phyloP scores from a whole-genome alignment of 1,284 basidiomycete genomes.

The Cryptococcus sp. region DNA sequence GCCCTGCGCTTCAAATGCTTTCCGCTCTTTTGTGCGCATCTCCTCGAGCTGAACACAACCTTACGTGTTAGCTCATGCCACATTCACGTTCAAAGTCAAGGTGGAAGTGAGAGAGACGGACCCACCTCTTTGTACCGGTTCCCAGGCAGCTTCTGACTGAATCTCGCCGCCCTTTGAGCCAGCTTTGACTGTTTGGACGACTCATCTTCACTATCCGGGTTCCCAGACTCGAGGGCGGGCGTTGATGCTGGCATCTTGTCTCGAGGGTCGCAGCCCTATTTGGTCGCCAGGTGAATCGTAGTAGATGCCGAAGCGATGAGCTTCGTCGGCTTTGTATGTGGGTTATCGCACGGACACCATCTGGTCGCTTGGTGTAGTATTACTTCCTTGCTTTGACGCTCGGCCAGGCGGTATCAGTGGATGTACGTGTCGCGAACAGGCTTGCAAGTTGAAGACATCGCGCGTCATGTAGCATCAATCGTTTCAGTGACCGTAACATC shows the following conservation, averaged over 20 bases:
- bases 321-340: too few relatives aligned
- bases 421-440: too few relatives aligned
- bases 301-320: not conserved
- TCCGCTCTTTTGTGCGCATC: conserved; percentile 69
- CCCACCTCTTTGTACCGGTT: conserved; percentile 52
- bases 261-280: not conserved
- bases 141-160: conserved; percentile 48
- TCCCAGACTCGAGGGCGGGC: conserved; percentile 22
- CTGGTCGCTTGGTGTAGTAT: too few relatives aligned
- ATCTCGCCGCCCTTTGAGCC: conserved; percentile 48
- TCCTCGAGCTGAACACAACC: conserved; percentile 54
- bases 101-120: not conserved
- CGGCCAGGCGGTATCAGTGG: too few relatives aligned
- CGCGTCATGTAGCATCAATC: too few relatives aligned
- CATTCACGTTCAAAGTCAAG: not conserved
- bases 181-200: conserved; percentile 29
- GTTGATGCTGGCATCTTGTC: conserved; percentile 12
- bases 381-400: too few relatives aligned
- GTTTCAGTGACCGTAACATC: too few relatives aligned
- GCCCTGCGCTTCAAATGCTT: conserved; percentile 75
- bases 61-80: conserved; percentile 1
- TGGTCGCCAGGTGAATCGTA: not conserved
- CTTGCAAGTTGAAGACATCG: too few relatives aligned
- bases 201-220: conserved; percentile 42
- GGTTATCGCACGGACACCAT: too few relatives aligned